Percentiles rank a stretch among this genome's conserved stretches.
These are phyloP conservation scores for Sedum album DNA, from an alignment of 164 flowering plant species.

Conservation along the genomic window DNA sequence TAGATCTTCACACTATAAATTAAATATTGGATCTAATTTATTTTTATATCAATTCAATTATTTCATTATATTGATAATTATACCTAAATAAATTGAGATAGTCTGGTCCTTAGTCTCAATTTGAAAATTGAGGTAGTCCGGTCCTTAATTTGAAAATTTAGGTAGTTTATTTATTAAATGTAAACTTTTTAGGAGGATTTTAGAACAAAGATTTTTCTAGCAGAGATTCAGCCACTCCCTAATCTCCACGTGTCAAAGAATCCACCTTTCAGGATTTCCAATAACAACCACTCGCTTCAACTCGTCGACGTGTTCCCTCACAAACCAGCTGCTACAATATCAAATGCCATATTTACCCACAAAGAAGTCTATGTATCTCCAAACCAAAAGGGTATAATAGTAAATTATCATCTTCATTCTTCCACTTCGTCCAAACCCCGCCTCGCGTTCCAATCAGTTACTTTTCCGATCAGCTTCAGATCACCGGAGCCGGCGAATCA, in stretches of 20 bases:
- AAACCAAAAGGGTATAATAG: constrained; percentile 10
- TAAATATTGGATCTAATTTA: too few species aligned
- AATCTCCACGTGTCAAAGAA: background rate
- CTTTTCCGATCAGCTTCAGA: constrained; percentile 12
- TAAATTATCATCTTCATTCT: constrained; percentile 6
- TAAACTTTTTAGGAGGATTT: too few species aligned
- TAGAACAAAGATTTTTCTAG: background rate
- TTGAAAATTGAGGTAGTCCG: too few species aligned
- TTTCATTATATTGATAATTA: too few species aligned
- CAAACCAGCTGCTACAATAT: constrained; percentile 10
- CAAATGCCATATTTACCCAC: constrained; percentile 14
- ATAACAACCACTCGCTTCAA: background rate
- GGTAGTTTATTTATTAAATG: too few species aligned
- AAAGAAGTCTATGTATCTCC: too few species aligned
- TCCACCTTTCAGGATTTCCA: background rate
- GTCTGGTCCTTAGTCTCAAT: too few species aligned
- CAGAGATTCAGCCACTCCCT: background rate
- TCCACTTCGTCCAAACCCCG: constrained; percentile 12
- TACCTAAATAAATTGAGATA: too few species aligned
- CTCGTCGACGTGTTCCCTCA: constrained; percentile 20
- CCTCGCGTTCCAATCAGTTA: constrained; percentile 15
- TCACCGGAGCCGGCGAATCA: constrained; percentile 2
- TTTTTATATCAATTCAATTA: too few species aligned
- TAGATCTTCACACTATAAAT: too few species aligned
- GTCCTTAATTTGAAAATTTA: too few species aligned